Evolutionary conservation across 2,329 filamentous ascomycete genomes (phyloP), one percentile per base, ranked within the genome.

Genomic region (Neofusicoccum ribis): DNA sequence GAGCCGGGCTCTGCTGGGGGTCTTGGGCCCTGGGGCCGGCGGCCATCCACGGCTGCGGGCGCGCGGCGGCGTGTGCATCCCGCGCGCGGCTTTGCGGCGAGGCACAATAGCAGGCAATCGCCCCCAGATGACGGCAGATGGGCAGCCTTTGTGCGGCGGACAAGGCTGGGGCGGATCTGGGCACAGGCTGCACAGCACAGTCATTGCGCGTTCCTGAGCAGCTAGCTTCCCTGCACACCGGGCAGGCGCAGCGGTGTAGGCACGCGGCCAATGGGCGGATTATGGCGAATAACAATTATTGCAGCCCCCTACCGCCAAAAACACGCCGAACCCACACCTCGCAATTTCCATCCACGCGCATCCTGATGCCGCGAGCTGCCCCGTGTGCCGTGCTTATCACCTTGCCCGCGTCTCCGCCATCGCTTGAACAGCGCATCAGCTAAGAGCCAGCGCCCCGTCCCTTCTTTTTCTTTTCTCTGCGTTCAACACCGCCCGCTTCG

Each of bases 151-250:
- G 54, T 59, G 37, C 8, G 8, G 54, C n/a, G 37, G 17, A 56
- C 37, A 43, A 41, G 52, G 52, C 36, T 27, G 37, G 5, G 37
- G 20, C 11, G 11, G 54, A 2, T 7, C 23, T 14, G 44, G 54
- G 54, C 36, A 31, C 52, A 43, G 50, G 49, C 54, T 44, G 39
- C 54, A 59, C 54, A 27, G 39, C 54, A 23, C 54, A 59, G 54
- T 59, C 54, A 59, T 59, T 59, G 54, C 54, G 54, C 54, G 54
- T 59, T 59, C 54, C 54, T 59, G 54, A 59, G 54, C 37, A 27
- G 54, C 52, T 17, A 27, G 52, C 54, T 44, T 34, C 54, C 54
- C 54, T 59, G 54, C 27, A 12, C 52, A 27, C 46, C 52, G 52
- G 51, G 37, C 52, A 43, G 52, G 54, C 54, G 54, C 54, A 59